Percentiles rank a stretch among this genome's conserved stretches.
phyloP scores from a whole-genome alignment of 306 rosid genomes.

The Hippophae rhamnoides region DNA sequence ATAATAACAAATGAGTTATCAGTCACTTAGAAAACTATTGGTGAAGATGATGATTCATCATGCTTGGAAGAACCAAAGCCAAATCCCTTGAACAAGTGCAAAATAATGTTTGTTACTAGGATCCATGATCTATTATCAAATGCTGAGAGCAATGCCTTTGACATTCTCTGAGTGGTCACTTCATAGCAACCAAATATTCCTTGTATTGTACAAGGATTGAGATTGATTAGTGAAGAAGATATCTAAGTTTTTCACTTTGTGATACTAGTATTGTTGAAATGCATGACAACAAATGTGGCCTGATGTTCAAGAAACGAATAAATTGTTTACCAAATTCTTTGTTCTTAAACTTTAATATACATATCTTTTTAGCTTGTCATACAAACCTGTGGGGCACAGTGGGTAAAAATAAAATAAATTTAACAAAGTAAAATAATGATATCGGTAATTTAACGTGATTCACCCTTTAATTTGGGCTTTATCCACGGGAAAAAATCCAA shows the following conservation, averaged over 20 bases:
- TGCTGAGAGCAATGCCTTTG: constrained; percentile 72
- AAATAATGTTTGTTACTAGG: constrained; percentile 76
- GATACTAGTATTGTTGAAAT: constrained; percentile 90
- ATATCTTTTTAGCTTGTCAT: no score
- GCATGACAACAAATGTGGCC: constrained; percentile 92
- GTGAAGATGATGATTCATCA: constrained; percentile 83
- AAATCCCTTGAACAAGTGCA: constrained; percentile 85
- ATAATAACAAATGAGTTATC: background rate
- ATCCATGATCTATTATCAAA: constrained; percentile 98
- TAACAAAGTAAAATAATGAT: no score
- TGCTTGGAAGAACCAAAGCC: constrained; percentile 82
- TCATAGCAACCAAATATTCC: constrained; percentile 67
- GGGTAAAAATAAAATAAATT: no score
- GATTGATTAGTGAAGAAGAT: constrained; percentile 92
- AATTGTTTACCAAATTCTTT: background rate
- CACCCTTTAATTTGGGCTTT: no score
- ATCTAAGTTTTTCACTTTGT: constrained; percentile 89
- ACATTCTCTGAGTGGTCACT: constrained; percentile 73
- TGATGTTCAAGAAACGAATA: constrained; percentile 24
- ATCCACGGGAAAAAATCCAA: no score
- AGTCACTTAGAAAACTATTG: constrained; percentile 69
- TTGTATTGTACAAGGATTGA: constrained; percentile 85
- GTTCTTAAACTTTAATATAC: no score
- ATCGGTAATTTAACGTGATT: no score
- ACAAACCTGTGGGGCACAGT: no score